Evolutionary conservation across 2,329 filamentous ascomycete genomes (phyloP).

Genomic region (Epichloe sp.): DNA sequence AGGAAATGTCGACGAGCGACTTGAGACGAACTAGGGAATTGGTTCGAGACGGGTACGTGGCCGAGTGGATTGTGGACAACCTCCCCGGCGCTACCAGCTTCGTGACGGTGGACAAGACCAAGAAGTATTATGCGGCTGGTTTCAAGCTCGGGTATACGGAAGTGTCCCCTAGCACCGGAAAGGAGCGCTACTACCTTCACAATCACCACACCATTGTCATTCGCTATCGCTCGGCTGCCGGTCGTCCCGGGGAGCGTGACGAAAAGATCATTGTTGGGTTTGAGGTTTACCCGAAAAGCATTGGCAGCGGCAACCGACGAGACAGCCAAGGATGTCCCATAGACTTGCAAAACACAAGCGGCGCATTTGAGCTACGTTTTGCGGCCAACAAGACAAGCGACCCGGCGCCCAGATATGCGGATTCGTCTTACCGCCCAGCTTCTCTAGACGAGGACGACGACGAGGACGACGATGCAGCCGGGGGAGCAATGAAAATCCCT

Average conservation of each 20-base stretch:
- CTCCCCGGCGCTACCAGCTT: conserved; percentile 81
- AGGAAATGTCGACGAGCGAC: conserved; percentile 49
- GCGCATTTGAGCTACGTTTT: conserved; percentile 57
- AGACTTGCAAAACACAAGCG: conserved; percentile 48
- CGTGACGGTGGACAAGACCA: conserved; percentile 69
- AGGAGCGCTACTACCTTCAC: conserved; percentile 61
- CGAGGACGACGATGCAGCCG: conserved; percentile 46
- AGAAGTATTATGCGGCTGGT: conserved; percentile 80
- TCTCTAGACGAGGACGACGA: conserved; percentile 26
- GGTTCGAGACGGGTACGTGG: conserved; percentile 69
- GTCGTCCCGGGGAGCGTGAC: conserved; percentile 52
- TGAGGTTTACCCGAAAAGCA: conserved; percentile 80
- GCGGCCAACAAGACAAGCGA: conserved; percentile 46
- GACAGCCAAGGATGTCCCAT: conserved; percentile 53
- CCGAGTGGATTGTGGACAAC: conserved; percentile 90
- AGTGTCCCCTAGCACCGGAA: conserved; percentile 42
- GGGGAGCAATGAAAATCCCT: conserved; percentile 56
- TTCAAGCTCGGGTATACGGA: conserved; percentile 80
- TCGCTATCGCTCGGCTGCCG: conserved; percentile 59
- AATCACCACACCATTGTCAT: conserved; percentile 83
- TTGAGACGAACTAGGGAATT: conserved; percentile 57
- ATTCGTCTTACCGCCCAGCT: conserved; percentile 43
- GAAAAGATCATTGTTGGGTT: conserved; percentile 78
- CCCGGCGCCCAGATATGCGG: conserved; percentile 32
- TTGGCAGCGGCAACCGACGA: conserved; percentile 47